Base-by-base conservation (phyloP, 805 yeast species). In the Metschnikowia kunwiensis region DNA sequence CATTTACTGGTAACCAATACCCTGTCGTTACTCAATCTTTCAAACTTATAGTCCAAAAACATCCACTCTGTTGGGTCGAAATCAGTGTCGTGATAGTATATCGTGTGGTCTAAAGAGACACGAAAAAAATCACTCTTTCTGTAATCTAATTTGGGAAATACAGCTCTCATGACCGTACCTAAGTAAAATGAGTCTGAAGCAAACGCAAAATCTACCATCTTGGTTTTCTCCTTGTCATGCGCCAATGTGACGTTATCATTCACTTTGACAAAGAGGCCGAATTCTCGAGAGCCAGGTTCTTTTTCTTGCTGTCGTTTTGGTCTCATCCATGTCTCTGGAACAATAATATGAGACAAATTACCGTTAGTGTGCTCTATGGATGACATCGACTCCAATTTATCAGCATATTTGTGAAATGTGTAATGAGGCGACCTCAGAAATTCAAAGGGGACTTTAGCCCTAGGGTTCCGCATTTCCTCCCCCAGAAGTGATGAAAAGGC, bases 101-200 rank as follows among this genome's bases (percentile, higher is more conserved):
- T 50, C 4, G 61, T 32, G 40, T 65, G 71, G 42, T 65, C 71
- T 33, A 65, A 53, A 25, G 65, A 57, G 2, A 62, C 69, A 25
- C 70, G 49, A 49, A 65, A 65, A 38, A 58, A 63, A 14, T 50
- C 35, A 7, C 34, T 11, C 18, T 38, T 36, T 20, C 44, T 38
- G 10, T 40, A 41, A 19, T 38, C 34, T 10, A 53, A 19, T 16
- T 43, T 22, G 13, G 47, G 34, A 12, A 36, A 30, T 15, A 64
- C 38, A 0, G 57, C 55, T 12, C 60, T 47, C 21, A 50, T 21
- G 20, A 63, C 40, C 3, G 60, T 43, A 13, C 61, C 57, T 32
- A 65, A 47, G 44, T 49, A 65, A 19, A 63, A 40, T 19, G 61
- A 50, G 41, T 65, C 71, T n/a, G 60, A 52, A 2, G 50, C 45